phyloP scores from a whole-genome alignment of 2,329 filamentous ascomycete genomes.

The Lecanicillium sp. region DNA sequence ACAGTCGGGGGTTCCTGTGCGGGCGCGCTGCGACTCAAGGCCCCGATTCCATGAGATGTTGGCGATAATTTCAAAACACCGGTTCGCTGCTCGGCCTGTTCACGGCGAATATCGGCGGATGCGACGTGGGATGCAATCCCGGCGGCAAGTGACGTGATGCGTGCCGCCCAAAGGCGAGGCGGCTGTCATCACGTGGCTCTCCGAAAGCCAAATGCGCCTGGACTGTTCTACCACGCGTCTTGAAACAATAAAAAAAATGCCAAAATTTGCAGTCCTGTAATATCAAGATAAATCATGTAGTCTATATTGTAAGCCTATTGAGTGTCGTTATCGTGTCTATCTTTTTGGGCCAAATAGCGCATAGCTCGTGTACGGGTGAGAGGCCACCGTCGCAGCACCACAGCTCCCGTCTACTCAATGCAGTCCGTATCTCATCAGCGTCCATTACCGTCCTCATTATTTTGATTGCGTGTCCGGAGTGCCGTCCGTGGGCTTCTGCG shows the following conservation, averaged over 20 bases:
- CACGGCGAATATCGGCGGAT: background rate
- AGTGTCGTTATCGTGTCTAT: too few relatives aligned
- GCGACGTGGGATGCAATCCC: background rate
- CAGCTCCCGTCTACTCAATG: too few relatives aligned
- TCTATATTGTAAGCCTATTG: too few relatives aligned
- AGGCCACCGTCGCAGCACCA: too few relatives aligned
- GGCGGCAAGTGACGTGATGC: conserved; percentile 2
- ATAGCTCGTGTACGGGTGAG: too few relatives aligned
- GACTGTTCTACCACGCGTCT: too few relatives aligned
- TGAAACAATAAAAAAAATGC: background rate
- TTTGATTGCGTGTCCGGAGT: background rate
- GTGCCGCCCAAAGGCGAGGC: background rate
- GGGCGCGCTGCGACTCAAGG: background rate
- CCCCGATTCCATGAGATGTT: background rate
- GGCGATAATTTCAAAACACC: background rate
- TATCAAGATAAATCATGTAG: too few relatives aligned
- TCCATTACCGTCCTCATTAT: too few relatives aligned
- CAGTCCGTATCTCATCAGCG: too few relatives aligned
- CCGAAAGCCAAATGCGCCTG: background rate
- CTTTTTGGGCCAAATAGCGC: too few relatives aligned
- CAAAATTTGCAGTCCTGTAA: too few relatives aligned
- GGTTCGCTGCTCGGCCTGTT: background rate
- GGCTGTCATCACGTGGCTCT: conserved; percentile 5
- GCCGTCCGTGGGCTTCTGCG: background rate
- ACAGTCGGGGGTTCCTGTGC: background rate